These are phyloP conservation scores for Botryotinia globosa DNA, from an alignment of 2,329 filamentous ascomycete genomes.

Conservation along the genomic window DNA sequence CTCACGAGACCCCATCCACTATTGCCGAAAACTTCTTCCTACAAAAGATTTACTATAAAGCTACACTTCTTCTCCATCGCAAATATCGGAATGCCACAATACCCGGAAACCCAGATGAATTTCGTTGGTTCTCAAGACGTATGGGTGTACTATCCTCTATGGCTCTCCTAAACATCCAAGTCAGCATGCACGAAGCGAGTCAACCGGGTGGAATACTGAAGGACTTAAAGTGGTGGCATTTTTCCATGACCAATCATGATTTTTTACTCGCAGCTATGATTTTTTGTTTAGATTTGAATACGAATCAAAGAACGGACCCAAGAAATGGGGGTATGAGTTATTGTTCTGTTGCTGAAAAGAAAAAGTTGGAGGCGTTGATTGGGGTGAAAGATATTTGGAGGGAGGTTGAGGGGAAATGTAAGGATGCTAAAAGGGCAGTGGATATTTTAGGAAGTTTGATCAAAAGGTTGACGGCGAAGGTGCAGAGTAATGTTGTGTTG, in stretches of 20 bases:
- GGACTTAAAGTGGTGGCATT: slow-evolving; percentile 55
- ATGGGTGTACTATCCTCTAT: slow-evolving; percentile 51
- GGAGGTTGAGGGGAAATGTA: slow-evolving; percentile 29
- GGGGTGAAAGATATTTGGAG: slow-evolving; percentile 30
- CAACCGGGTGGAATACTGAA: slow-evolving; percentile 53
- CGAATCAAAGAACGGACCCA: slow-evolving; percentile 10
- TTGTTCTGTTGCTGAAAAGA: slow-evolving; percentile 24
- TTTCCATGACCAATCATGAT: slow-evolving; percentile 56
- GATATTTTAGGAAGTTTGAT: slow-evolving; percentile 28
- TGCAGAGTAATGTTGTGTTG: background rate
- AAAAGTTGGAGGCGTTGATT: slow-evolving; percentile 29
- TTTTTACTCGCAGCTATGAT: slow-evolving; percentile 61
- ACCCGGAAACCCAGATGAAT: slow-evolving; percentile 35
- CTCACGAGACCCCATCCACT: slow-evolving; percentile 46
- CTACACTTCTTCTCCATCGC: slow-evolving; percentile 53
- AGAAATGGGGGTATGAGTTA: slow-evolving; percentile 7
- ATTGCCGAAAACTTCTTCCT: slow-evolving; percentile 54
- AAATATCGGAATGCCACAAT: slow-evolving; percentile 49
- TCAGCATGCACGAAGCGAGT: slow-evolving; percentile 47
- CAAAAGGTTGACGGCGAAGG: slow-evolving; percentile 22
- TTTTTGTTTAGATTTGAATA: slow-evolving; percentile 48
- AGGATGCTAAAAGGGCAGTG: slow-evolving; percentile 29
- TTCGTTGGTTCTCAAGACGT: slow-evolving; percentile 53
- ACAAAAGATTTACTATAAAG: slow-evolving; percentile 53
- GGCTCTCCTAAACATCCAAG: slow-evolving; percentile 49